Evolutionary conservation across 805 yeast genomes (phyloP).

Genomic region (Candida sphagnicola): DNA sequence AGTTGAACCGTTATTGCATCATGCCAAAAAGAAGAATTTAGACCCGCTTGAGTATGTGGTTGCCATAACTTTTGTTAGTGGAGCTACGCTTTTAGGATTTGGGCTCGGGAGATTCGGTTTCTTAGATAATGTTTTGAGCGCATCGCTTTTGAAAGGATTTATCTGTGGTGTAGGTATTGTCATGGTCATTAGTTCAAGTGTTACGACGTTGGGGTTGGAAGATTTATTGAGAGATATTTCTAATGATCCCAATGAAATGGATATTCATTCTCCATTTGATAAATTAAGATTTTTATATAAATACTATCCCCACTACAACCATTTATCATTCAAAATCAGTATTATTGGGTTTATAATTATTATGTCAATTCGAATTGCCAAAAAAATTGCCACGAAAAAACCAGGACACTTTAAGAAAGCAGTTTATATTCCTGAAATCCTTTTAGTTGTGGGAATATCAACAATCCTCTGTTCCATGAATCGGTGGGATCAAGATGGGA

Average conservation of each 20-base stretch:
- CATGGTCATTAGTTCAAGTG: slow-evolving; percentile 56
- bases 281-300: slow-evolving; percentile 56
- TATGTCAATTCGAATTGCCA: slow-evolving; percentile 39
- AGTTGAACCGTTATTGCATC: slow-evolving; percentile 39
- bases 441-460: slow-evolving; percentile 63
- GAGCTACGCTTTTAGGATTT: slow-evolving; percentile 63
- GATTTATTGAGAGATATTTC: slow-evolving; percentile 36
- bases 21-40: slow-evolving; percentile 22
- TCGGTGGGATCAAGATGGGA: slow-evolving; percentile 51
- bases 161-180: slow-evolving; percentile 43
- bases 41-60: slow-evolving; percentile 55
- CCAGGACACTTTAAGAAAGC: slow-evolving; percentile 27
- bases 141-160: slow-evolving; percentile 39
- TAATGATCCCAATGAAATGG: slow-evolving; percentile 28
- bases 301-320: slow-evolving; percentile 47
- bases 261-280: slow-evolving; percentile 59
- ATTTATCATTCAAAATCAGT: slow-evolving; percentile 61
- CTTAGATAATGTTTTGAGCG: slow-evolving; percentile 40
- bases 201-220: slow-evolving; percentile 68
- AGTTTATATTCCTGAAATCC: slow-evolving; percentile 79
- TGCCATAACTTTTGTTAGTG: slow-evolving; percentile 70
- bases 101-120: slow-evolving; percentile 86
- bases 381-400: slow-evolving; percentile 23
- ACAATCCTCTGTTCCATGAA: slow-evolving; percentile 47
- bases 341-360: slow-evolving; percentile 47